Evolutionary conservation across 2,329 filamentous ascomycete genomes (phyloP).

Genomic region (Aspergillus carbonarius): DNA sequence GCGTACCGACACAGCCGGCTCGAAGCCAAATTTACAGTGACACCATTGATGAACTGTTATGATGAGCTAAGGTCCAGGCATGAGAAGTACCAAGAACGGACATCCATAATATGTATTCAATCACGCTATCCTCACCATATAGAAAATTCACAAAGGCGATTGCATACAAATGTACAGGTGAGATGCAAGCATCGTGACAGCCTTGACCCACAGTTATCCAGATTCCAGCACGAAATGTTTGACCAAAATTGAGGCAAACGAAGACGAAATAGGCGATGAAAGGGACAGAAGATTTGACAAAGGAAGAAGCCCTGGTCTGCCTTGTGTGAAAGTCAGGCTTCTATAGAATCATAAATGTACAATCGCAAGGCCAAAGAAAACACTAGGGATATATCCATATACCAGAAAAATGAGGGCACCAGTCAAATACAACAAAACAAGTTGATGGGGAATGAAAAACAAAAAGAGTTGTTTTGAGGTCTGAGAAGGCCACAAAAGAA

Average conservation of each 20-base stretch:
- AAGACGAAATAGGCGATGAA: background rate
- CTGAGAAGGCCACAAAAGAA: constrained; percentile 1
- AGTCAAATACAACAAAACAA: background rate
- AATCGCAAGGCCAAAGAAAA: constrained; percentile 7
- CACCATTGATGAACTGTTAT: background rate
- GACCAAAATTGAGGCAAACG: constrained; percentile 1
- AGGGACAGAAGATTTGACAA: background rate
- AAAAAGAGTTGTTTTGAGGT: constrained; percentile 1
- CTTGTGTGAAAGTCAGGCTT: background rate
- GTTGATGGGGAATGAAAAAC: background rate
- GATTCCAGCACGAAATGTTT: background rate
- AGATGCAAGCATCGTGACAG: constrained; percentile 4
- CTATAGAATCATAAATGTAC: constrained; percentile 13
- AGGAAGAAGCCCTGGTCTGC: constrained; percentile 2
- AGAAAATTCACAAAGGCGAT: background rate
- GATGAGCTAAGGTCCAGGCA: background rate
- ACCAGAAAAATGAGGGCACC: constrained; percentile 2
- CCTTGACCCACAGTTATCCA: constrained; percentile 7
- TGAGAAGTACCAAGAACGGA: background rate
- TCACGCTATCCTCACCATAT: constrained; percentile 1
- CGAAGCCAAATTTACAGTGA: background rate
- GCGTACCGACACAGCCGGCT: background rate
- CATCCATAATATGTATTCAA: constrained; percentile 6
- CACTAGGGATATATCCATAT: constrained; percentile 1
- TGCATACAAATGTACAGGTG: constrained; percentile 9